Base-by-base conservation (phyloP, 176 grass and related monocot species). In the Lolium perenne region DNA sequence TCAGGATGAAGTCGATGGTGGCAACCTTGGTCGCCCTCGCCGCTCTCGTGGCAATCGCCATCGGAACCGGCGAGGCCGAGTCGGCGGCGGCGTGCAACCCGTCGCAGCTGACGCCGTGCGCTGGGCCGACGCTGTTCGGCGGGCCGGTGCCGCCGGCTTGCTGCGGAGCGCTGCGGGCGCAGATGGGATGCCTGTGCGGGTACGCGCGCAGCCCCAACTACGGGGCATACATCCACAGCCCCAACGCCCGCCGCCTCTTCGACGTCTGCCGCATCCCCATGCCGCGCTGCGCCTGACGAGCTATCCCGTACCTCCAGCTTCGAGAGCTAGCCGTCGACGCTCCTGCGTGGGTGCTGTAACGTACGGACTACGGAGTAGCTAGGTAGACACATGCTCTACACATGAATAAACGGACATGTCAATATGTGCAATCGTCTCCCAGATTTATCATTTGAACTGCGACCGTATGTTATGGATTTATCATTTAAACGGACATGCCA, bases 171-270 rank as follows among this genome's bases (percentile, higher is more conserved):
- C 84, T 91, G 64, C 46, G 47, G 16, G 65, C 54, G 21, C 80
- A 90, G 80, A 46, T 15, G 71, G 26, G 45, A 22, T 91, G 89
- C 84, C 62, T 86, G 47, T 90, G 84, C 84, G 61, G 48, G 84
- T 86, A 82, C 80, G 73, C 73, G 32, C 65, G 65, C 35, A 81
- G 85, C 74, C 89, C 89, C 16, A 91, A 73, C 80, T 87, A 83
- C 26, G 26, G 71, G 1, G 9, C 4, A n/a, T 91, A 86, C 89
- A 14, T 91, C 29, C 55, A 55, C 14, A 83, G 73, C 79, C 80
- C 86, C 86, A 88, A 83, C 40, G 80, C 86, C 2, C 12, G 5
- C 0, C 59, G 21, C 15, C 60, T 88, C 80, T 83, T 88, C 80
- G 51, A 80, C 12, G 72, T 10, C 8, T 83, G 86, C 72, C 23